These are phyloP conservation scores for Acidiella bohemica DNA, from an alignment of 495 filamentous ascomycete genomes.

Conservation along the genomic window DNA sequence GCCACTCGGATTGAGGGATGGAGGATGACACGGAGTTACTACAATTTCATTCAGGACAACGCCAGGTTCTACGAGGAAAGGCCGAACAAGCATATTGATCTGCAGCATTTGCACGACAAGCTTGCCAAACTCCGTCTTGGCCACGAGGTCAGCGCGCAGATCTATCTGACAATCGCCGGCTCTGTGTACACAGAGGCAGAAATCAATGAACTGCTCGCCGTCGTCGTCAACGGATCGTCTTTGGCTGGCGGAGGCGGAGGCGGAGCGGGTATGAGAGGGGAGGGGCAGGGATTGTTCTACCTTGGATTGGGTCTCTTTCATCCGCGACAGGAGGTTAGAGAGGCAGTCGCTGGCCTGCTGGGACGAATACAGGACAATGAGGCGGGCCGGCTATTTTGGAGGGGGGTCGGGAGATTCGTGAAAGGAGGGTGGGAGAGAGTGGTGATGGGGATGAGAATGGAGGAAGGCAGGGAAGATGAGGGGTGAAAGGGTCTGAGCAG, in stretches of 20 bases:
- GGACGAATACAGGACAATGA: slow-evolving; percentile 75
- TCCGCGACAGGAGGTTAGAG: slow-evolving; percentile 61
- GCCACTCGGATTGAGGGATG: slow-evolving; percentile 90
- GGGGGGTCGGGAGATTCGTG: slow-evolving; percentile 63
- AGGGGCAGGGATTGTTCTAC: slow-evolving; percentile 52
- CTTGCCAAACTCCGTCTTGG: slow-evolving; percentile 60
- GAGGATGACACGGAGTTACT: slow-evolving; percentile 88
- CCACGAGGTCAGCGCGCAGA: slow-evolving; percentile 53
- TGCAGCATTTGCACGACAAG: slow-evolving; percentile 84
- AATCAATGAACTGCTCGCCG: slow-evolving; percentile 15
- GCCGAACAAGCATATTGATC: slow-evolving; percentile 70
- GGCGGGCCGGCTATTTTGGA: slow-evolving; percentile 89
- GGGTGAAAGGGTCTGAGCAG: not conserved
- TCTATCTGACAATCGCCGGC: slow-evolving; percentile 68
- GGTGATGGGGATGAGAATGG: slow-evolving; percentile 2
- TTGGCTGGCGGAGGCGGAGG: slow-evolving; percentile 1
- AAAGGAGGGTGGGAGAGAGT: slow-evolving; percentile 13
- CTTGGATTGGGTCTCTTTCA: slow-evolving; percentile 89
- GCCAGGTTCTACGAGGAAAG: slow-evolving; percentile 50
- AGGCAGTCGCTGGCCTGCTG: slow-evolving; percentile 64
- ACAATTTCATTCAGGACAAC: slow-evolving; percentile 78
- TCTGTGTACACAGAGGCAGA: slow-evolving; percentile 46
- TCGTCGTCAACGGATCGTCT: slow-evolving; percentile 1
- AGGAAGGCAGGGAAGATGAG: slow-evolving; percentile 1
- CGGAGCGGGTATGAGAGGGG: not conserved